phyloP scores from a whole-genome alignment of 352 stramenopile genomes.

The Globisporangium uncinulatum region DNA sequence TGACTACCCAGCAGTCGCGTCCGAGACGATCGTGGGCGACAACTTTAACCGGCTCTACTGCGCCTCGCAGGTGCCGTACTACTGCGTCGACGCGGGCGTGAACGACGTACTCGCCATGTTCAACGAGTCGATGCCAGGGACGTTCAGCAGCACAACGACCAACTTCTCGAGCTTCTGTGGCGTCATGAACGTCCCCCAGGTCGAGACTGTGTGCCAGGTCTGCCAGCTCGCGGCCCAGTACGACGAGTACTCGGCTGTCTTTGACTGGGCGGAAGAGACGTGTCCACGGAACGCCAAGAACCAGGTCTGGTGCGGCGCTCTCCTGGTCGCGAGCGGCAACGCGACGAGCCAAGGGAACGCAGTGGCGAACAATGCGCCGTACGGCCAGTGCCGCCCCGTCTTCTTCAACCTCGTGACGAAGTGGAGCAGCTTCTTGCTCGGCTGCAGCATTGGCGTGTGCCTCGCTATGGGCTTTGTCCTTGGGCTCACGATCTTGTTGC shows the following conservation, averaged over 20 bases:
- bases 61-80: conserved; percentile 73
- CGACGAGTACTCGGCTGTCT: conserved; percentile 51
- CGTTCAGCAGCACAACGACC: conserved; percentile 30
- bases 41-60: conserved; percentile 85
- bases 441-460: conserved; percentile 45
- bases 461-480: conserved; percentile 44
- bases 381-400: conserved; percentile 51
- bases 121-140: conserved; percentile 35
- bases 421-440: conserved; percentile 60
- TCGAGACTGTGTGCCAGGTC: conserved; percentile 53
- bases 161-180: conserved; percentile 52
- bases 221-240: conserved; percentile 54
- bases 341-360: conserved; percentile 20
- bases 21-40: conserved; percentile 42
- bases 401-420: conserved; percentile 67
- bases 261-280: conserved; percentile 53
- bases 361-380: conserved; percentile 43
- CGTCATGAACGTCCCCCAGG: conserved; percentile 29
- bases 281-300: conserved; percentile 49
- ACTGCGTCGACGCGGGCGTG: conserved; percentile 46
- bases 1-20: conserved; percentile 38
- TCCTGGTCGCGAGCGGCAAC: conserved; percentile 35
- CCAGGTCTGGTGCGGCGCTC: conserved; percentile 64
- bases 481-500: conserved; percentile 51
- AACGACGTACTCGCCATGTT: conserved; percentile 50